Conservation (phyloP, 2,329 filamentous ascomycete genomes). For the Ophidiomyces ophidiicola region DNA sequence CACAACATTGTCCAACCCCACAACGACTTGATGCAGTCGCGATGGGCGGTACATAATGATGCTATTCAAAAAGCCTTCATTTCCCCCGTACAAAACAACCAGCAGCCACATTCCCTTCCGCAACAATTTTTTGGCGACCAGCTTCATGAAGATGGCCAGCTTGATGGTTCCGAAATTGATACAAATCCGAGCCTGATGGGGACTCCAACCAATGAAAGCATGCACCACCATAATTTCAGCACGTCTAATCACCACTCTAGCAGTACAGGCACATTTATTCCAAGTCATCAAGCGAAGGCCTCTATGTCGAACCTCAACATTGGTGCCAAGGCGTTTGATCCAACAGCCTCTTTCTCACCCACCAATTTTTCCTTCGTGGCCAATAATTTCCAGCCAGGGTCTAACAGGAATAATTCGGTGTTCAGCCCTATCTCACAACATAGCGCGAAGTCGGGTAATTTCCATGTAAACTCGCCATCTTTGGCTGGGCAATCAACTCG, state of each 20-base stretch:
- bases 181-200: slow-evolving; percentile 62
- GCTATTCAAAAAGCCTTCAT: slow-evolving; percentile 17
- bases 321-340: slow-evolving; percentile 74
- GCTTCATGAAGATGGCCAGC: slow-evolving; percentile 21
- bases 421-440: slow-evolving; percentile 23
- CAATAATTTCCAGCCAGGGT: slow-evolving; percentile 32
- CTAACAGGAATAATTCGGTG: slow-evolving; percentile 21
- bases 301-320: slow-evolving; percentile 75
- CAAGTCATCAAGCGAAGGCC: slow-evolving; percentile 55
- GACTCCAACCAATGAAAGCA: slow-evolving; percentile 23
- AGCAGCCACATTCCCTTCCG: slow-evolving; percentile 22
- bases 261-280: slow-evolving; percentile 25
- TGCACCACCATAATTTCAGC: slow-evolving; percentile 6
- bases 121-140: slow-evolving; percentile 27
- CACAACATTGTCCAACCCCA: slow-evolving; percentile 41
- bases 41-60: slow-evolving; percentile 29
- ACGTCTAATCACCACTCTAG: neutral
- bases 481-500: slow-evolving; percentile 48
- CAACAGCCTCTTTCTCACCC: slow-evolving; percentile 38
- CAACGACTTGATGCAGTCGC: slow-evolving; percentile 25
- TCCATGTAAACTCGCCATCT: slow-evolving; percentile 57
- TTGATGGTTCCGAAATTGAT: slow-evolving; percentile 55
- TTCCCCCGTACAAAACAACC: slow-evolving; percentile 8
- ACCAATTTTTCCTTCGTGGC: slow-evolving; percentile 34
- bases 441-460: slow-evolving; percentile 35